These are phyloP conservation scores for Boletus sp. DNA, from an alignment of 768 basidiomycete species.

Conservation along the genomic window DNA sequence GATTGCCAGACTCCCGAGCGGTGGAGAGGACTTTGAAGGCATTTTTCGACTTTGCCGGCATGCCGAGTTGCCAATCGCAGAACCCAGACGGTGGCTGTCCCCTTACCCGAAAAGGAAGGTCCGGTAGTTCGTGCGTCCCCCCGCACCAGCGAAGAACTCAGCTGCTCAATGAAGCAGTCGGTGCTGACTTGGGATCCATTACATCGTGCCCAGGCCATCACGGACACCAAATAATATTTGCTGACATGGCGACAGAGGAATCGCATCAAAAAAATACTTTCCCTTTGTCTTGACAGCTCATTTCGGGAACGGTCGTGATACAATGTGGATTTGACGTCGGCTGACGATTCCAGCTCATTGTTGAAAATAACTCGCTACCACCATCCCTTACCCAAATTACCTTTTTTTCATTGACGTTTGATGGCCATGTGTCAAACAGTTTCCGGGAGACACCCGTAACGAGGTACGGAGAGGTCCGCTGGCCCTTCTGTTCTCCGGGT, in stretches of 20 bases:
- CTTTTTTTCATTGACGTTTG: conserved; percentile 22
- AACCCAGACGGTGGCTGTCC: conserved; percentile 15
- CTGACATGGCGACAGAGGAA: not conserved
- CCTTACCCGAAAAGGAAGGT: conserved; percentile 30
- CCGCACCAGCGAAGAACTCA: not conserved
- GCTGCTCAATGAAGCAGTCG: not conserved
- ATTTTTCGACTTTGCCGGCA: conserved; percentile 32
- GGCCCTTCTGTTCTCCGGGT: not conserved
- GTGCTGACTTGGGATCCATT: not conserved
- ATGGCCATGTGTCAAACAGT: conserved; percentile 23
- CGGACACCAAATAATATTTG: not conserved
- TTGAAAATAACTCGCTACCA: conserved; percentile 13
- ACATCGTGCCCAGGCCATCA: not conserved
- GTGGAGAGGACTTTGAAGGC: conserved; percentile 43
- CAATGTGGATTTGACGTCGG: conserved; percentile 23
- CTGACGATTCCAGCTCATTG: conserved; percentile 28
- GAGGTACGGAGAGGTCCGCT: conserved; percentile 18
- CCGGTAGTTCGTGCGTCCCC: conserved; percentile 16
- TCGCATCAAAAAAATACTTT: not conserved
- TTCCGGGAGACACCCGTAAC: conserved; percentile 18
- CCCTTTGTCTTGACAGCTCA: conserved; percentile 20
- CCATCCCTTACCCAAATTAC: conserved; percentile 2
- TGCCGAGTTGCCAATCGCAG: conserved; percentile 27
- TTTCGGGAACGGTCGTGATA: conserved; percentile 16
- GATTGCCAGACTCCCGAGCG: conserved; percentile 64